Conservation (phyloP, 2,329 filamentous ascomycete genomes). For the Purpureocillium takamizusanense region DNA sequence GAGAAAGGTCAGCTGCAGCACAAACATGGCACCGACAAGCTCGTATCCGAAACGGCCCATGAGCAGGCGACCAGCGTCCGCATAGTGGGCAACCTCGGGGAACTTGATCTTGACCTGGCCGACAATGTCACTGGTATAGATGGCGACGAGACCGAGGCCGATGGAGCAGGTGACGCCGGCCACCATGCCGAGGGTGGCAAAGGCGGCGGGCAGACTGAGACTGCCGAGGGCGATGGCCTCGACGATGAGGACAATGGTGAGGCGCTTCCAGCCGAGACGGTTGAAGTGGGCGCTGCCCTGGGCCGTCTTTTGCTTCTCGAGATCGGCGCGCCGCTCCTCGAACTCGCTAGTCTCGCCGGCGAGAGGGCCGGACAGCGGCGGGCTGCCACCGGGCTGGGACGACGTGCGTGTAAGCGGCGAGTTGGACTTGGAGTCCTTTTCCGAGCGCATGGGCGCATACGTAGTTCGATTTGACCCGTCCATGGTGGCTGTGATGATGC, state of each 20-base stretch:
- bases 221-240: slow-evolving; percentile 47
- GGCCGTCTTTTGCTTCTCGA: slow-evolving; percentile 36
- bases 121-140: slow-evolving; percentile 38
- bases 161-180: slow-evolving; percentile 34
- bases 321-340: slow-evolving; percentile 24
- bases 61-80: slow-evolving; percentile 57
- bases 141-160: slow-evolving; percentile 34
- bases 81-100: slow-evolving; percentile 55
- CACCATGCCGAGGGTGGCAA: slow-evolving; percentile 45
- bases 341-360: slow-evolving; percentile 28
- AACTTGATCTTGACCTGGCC: slow-evolving; percentile 38
- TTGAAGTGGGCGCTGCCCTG: slow-evolving; percentile 40
- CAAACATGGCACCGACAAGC: slow-evolving; percentile 51
- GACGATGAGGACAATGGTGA: slow-evolving; percentile 46
- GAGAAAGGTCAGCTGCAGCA: slow-evolving; percentile 58
- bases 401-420: no score
- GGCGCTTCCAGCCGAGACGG: slow-evolving; percentile 46
- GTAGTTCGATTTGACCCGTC: no score
- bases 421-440: no score
- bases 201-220: slow-evolving; percentile 40
- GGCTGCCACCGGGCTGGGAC: no score
- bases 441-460: no score
- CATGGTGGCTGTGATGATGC: no score
- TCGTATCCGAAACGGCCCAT: slow-evolving; percentile 52
- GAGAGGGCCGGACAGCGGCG: no score